Evolutionary conservation across 306 rosid genomes (phyloP).

Genomic region (Gastrolobium villosum): DNA sequence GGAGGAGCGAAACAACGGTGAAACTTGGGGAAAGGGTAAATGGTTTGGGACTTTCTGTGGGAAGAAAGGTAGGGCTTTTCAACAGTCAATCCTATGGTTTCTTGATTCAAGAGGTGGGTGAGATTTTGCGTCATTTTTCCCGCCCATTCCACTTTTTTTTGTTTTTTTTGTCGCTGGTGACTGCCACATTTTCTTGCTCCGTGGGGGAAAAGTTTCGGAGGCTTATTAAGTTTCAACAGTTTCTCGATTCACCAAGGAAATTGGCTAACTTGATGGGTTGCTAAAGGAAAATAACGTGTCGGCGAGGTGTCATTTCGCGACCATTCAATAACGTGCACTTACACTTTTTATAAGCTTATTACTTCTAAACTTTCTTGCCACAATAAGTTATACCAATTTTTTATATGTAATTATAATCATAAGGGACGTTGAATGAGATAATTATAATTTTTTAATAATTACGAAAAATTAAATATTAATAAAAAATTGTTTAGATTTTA

Average conservation of each 20-base stretch:
- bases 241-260: neutral
- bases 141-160: neutral
- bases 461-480: neutral
- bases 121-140: slow-evolving; percentile 20
- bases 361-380: neutral
- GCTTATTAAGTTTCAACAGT: neutral
- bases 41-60: slow-evolving; percentile 32
- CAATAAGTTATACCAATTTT: neutral
- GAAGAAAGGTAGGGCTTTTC: neutral
- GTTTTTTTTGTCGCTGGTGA: neutral
- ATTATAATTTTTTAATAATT: neutral
- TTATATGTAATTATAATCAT: neutral
- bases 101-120: neutral
- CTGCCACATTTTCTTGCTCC: neutral
- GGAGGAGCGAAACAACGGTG: neutral
- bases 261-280: neutral
- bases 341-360: neutral
- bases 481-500: neutral
- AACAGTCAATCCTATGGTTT: slow-evolving; percentile 23
- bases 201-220: too few species aligned
- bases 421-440: too few species aligned
- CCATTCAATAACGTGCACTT: slow-evolving; percentile 1
- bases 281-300: neutral
- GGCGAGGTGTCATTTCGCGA: neutral
- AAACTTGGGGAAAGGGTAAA: neutral